Conservation (phyloP, 2,329 filamentous ascomycete species). For the Proliferodiscus dingleyae region DNA sequence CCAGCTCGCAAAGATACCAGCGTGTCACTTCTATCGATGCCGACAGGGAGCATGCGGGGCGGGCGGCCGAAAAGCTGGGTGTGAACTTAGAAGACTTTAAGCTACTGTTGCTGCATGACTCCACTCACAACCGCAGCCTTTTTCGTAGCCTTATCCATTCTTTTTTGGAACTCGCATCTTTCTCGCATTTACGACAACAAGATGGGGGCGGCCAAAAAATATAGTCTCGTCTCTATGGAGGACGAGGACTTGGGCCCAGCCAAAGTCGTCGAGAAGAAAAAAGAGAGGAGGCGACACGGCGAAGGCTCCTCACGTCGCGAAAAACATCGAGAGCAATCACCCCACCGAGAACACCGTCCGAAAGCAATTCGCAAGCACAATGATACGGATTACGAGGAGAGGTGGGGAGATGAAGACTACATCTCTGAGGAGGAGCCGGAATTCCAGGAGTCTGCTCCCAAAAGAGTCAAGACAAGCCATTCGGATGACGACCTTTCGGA, state of each 20-base stretch:
- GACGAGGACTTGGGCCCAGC: constrained; percentile 55
- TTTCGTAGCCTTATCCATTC: no score
- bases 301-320: no score
- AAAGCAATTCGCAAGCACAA: constrained; percentile 16
- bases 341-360: no score
- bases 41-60: no score
- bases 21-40: no score
- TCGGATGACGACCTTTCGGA: constrained; percentile 50
- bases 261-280: constrained; percentile 46
- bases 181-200: no score
- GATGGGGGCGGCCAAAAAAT: constrained; percentile 48
- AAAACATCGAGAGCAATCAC: no score
- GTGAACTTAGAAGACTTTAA: no score
- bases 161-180: no score
- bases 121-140: no score
- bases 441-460: constrained; percentile 64
- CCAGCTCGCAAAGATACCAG: constrained; percentile 17
- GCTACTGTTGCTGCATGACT: no score
- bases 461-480: constrained; percentile 62
- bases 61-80: no score
- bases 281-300: constrained; percentile 33
- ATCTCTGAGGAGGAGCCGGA: constrained; percentile 49
- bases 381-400: constrained; percentile 40
- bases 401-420: constrained; percentile 75
- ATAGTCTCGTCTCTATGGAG: constrained; percentile 64